Evolutionary conservation across 2,329 filamentous ascomycete species (phyloP).

Genomic region (Escovopsis sp.): DNA sequence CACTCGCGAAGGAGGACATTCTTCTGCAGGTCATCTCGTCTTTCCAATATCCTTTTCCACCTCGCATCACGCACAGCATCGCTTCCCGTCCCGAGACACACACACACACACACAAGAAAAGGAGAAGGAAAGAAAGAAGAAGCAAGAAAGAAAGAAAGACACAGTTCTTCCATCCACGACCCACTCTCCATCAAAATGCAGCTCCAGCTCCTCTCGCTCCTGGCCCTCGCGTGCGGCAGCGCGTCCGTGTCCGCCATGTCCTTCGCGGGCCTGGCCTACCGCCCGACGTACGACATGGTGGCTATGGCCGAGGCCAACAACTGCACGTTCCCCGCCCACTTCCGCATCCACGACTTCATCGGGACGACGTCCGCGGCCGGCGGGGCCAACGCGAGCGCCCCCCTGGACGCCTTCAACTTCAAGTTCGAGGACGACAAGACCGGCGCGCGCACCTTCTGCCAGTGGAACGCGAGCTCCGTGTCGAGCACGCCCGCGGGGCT

Average conservation of each 20-base stretch:
- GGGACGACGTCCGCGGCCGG: constrained; percentile 20
- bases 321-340: constrained; percentile 25
- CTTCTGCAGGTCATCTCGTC: not conserved
- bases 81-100: too few species aligned
- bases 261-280: constrained; percentile 12
- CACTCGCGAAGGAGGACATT: not conserved
- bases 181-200: not conserved
- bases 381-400: constrained; percentile 6
- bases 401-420: constrained; percentile 22
- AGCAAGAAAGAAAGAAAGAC: too few species aligned
- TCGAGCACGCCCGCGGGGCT: constrained; percentile 17
- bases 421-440: constrained; percentile 26
- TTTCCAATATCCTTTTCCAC: too few species aligned
- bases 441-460: constrained; percentile 25
- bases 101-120: too few species aligned
- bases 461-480: constrained; percentile 27
- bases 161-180: too few species aligned
- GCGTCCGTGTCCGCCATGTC: not conserved
- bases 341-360: constrained; percentile 23
- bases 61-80: too few species aligned
- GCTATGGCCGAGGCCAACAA: constrained; percentile 11
- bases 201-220: not conserved
- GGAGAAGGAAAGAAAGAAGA: too few species aligned
- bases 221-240: not conserved
- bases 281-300: constrained; percentile 13